These are phyloP conservation scores for Chimonanthus praecox DNA, from an alignment of 164 flowering plant genomes.

Conservation along the genomic window DNA sequence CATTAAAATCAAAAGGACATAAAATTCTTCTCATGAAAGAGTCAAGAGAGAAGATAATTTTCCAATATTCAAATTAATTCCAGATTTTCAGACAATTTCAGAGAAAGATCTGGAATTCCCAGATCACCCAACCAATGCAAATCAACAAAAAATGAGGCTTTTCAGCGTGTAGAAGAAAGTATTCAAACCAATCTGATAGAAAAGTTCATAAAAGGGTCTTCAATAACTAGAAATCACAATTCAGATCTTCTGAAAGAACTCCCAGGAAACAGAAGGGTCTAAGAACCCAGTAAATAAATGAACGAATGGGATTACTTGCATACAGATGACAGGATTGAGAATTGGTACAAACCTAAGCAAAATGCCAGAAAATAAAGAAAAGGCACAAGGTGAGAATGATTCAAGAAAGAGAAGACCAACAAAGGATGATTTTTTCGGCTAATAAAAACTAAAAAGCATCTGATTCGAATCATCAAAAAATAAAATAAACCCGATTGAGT, in stretches of 20 bases:
- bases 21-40: too few species aligned
- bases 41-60: too few species aligned
- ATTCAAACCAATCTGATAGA: neutral
- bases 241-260: neutral
- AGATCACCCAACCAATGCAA: neutral
- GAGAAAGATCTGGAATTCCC: neutral
- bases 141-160: neutral
- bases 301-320: neutral
- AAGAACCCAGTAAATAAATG: neutral
- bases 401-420: neutral
- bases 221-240: too few species aligned
- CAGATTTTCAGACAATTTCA: neutral
- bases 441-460: neutral
- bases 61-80: too few species aligned
- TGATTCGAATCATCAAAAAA: neutral
- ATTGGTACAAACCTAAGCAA: neutral
- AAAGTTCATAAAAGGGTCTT: too few species aligned
- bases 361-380: neutral
- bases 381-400: neutral
- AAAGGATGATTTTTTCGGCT: neutral
- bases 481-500: neutral
- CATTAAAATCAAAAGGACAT: too few species aligned
- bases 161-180: neutral
- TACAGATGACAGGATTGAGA: neutral
- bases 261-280: neutral